Percentiles rank a stretch among this genome's conserved stretches.
Conservation (phyloP, 129 eudicot species). For the Centrapalus pauciflorus region DNA sequence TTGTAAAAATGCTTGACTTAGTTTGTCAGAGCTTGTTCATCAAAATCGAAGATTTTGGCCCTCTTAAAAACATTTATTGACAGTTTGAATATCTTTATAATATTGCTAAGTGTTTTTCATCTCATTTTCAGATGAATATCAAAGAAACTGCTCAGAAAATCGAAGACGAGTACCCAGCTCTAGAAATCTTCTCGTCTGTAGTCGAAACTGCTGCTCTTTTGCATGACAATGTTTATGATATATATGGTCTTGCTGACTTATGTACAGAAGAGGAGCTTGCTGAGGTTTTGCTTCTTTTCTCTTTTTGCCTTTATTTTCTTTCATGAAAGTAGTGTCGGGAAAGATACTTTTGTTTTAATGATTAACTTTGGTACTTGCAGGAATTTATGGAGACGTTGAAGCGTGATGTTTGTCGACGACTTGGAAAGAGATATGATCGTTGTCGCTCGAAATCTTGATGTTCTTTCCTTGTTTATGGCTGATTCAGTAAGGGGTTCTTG, state of each 20-base stretch:
- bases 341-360: not conserved
- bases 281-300: slow-evolving; percentile 22
- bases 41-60: not conserved
- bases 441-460: not conserved
- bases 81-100: not conserved
- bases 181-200: slow-evolving; percentile 57
- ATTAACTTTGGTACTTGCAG: slow-evolving; percentile 25
- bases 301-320: not conserved
- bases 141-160: slow-evolving; percentile 53
- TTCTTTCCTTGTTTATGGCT: not conserved
- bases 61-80: not conserved
- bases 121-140: slow-evolving; percentile 40
- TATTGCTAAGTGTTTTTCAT: not conserved
- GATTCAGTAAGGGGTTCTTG: not conserved
- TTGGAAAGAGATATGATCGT: slow-evolving; percentile 31
- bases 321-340: not conserved
- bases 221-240: slow-evolving; percentile 25
- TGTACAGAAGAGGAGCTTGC: slow-evolving; percentile 54
- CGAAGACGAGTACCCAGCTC: slow-evolving; percentile 34
- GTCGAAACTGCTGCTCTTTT: slow-evolving; percentile 43
- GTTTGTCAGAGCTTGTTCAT: not conserved
- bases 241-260: slow-evolving; percentile 39
- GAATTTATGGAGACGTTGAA: slow-evolving; percentile 56
- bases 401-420: slow-evolving; percentile 54
- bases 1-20: not conserved